phyloP scores from a whole-genome alignment of 306 rosid genomes.

The Phaseolus lunatus region DNA sequence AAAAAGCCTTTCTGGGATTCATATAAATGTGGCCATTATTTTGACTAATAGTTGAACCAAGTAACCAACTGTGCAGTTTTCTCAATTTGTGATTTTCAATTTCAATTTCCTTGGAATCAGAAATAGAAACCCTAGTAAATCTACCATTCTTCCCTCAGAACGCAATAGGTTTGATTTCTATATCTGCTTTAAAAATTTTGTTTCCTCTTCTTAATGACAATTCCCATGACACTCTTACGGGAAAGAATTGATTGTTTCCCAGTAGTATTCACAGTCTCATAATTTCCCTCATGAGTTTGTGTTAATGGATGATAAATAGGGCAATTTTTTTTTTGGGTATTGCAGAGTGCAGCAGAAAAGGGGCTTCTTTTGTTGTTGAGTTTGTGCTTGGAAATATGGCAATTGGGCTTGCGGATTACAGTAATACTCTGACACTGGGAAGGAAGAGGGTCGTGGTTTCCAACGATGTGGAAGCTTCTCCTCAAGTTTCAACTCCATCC shows the following conservation, averaged over 20 bases:
- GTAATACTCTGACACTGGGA: conserved; percentile 51
- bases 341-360: conserved; percentile 17
- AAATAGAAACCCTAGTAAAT: conserved; percentile 24
- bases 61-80: background rate
- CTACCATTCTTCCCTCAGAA: background rate
- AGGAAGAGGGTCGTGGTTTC: conserved; percentile 65
- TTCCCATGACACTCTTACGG: background rate
- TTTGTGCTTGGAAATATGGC: conserved; percentile 35
- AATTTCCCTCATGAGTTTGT: background rate
- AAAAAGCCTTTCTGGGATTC: background rate
- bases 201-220: background rate
- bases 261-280: background rate
- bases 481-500: conserved; percentile 47
- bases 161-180: conserved; percentile 15
- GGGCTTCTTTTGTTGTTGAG: background rate
- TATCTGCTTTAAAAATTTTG: background rate
- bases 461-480: conserved; percentile 39
- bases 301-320: conserved; percentile 20
- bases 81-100: background rate
- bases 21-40: background rate
- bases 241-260: conserved; percentile 31
- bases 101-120: conserved; percentile 1
- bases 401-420: conserved; percentile 42
- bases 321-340: background rate
- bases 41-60: background rate